phyloP scores from a whole-genome alignment of 164 flowering plant genomes.

The Macadamia tetraphylla region DNA sequence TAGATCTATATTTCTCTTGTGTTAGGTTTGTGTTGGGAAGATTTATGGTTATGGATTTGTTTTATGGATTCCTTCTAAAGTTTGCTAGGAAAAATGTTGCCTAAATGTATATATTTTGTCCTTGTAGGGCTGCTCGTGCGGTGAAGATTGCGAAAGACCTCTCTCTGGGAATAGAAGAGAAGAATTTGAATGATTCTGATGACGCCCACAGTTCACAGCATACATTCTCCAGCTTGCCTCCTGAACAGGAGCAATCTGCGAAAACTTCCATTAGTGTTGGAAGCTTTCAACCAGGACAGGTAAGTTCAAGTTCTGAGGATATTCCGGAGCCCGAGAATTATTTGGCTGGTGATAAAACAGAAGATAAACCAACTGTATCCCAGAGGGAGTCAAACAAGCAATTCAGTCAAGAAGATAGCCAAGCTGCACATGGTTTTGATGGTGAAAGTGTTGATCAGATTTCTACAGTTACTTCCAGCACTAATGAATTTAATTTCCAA shows the following conservation, averaged over 20 bases:
- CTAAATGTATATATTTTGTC: neutral
- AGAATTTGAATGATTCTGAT: conserved; percentile 43
- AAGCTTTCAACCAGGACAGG: conserved; percentile 54
- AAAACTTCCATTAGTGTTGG: conserved; percentile 53
- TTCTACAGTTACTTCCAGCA: conserved; percentile 32
- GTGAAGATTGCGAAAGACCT: conserved; percentile 59
- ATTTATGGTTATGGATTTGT: neutral
- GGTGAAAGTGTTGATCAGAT: conserved; percentile 32
- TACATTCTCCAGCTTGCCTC: conserved; percentile 56
- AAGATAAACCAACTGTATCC: conserved; percentile 2
- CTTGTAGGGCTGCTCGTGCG: conserved; percentile 62
- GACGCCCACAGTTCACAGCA: conserved; percentile 54
- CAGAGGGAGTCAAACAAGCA: conserved; percentile 18
- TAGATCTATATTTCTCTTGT: conserved; percentile 74
- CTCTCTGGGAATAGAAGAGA: conserved; percentile 46
- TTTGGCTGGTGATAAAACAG: conserved; percentile 21
- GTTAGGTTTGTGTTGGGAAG: conserved; percentile 41
- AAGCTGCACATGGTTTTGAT: conserved; percentile 26
- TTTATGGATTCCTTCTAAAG: neutral
- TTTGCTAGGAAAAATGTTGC: neutral
- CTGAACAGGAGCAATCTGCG: conserved; percentile 52
- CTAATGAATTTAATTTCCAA: conserved; percentile 25
- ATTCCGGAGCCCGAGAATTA: conserved; percentile 17
- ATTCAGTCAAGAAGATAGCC: conserved; percentile 15
- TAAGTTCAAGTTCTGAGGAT: conserved; percentile 59